Percentiles rank a stretch among this genome's conserved stretches.
These are phyloP conservation scores for Pichia eremophila DNA, from an alignment of 805 yeast genomes.

Conservation along the genomic window DNA sequence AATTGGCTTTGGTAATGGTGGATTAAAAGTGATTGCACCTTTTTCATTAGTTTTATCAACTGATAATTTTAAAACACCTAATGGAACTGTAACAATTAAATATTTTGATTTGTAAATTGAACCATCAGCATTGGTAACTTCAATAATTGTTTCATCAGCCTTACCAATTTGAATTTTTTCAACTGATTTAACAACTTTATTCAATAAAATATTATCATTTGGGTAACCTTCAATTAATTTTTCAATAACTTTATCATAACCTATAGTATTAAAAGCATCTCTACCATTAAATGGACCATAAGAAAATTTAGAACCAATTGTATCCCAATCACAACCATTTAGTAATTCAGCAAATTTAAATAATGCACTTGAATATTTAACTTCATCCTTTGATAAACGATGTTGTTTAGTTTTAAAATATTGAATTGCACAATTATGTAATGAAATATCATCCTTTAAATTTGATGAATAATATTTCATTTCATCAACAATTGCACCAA, in stretches of 20 bases:
- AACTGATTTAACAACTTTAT: slow-evolving; percentile 19
- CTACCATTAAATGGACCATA: slow-evolving; percentile 23
- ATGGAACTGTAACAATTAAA: slow-evolving; percentile 42
- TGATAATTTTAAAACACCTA: slow-evolving; percentile 33
- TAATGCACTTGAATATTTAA: slow-evolving; percentile 21
- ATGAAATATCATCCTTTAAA: slow-evolving; percentile 21
- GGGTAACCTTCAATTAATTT: slow-evolving; percentile 22
- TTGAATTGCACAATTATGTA: slow-evolving; percentile 20
- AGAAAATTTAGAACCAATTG: slow-evolving; percentile 20
- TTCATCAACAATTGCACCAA: slow-evolving; percentile 25
- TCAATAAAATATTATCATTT: slow-evolving; percentile 13
- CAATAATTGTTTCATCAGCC: slow-evolving; percentile 5
- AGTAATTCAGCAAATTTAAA: slow-evolving; percentile 22
- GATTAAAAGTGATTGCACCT: slow-evolving; percentile 25
- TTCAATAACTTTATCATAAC: slow-evolving; percentile 22
- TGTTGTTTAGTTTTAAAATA: slow-evolving; percentile 15
- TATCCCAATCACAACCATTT: slow-evolving; percentile 24
- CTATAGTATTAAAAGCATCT: slow-evolving; percentile 22
- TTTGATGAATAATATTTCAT: slow-evolving; percentile 24
- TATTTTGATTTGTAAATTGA: slow-evolving; percentile 21
- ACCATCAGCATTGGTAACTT: slow-evolving; percentile 14
- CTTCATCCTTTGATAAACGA: slow-evolving; percentile 19
- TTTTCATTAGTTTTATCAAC: slow-evolving; percentile 14
- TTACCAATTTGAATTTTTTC: slow-evolving; percentile 15
- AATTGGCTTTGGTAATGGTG: slow-evolving; percentile 29